These are phyloP conservation scores for Aspergillus phoenicis DNA, from an alignment of 2,329 filamentous ascomycete species.

Conservation along the genomic window DNA sequence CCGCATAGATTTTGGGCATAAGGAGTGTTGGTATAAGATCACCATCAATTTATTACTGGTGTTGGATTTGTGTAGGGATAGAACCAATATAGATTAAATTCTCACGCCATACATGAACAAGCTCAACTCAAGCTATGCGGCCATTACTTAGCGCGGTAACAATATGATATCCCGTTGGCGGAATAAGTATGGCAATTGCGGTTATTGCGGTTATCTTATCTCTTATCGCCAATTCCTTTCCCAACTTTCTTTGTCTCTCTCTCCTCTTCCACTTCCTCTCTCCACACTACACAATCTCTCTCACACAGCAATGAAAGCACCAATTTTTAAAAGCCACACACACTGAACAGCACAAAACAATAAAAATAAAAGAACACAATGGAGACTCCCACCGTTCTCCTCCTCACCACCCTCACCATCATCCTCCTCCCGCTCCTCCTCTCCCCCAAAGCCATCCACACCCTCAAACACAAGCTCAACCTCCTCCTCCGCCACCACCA, in stretches of 20 bases:
- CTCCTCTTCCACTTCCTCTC: neutral
- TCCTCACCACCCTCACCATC: neutral
- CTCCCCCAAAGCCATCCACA: constrained; percentile 12
- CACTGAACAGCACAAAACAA: too few relatives aligned
- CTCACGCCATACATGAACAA: too few relatives aligned
- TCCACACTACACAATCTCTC: neutral
- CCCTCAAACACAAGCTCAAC: constrained; percentile 19
- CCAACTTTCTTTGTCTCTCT: neutral
- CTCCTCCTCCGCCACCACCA: constrained; percentile 18
- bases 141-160: too few relatives aligned
- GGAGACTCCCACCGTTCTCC: neutral
- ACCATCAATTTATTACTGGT: too few relatives aligned
- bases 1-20: too few relatives aligned
- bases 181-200: too few relatives aligned
- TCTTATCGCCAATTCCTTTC: neutral
- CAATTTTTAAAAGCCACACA: too few relatives aligned
- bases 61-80: too few relatives aligned
- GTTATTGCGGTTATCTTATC: neutral
- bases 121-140: too few relatives aligned
- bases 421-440: neutral
- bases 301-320: neutral
- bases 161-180: too few relatives aligned
- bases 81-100: too few relatives aligned
- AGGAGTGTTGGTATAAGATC: too few relatives aligned
- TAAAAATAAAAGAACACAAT: neutral